Evolutionary conservation across 2,329 filamentous ascomycete genomes (phyloP).

Genomic region (Colletotrichum plurivorum): DNA sequence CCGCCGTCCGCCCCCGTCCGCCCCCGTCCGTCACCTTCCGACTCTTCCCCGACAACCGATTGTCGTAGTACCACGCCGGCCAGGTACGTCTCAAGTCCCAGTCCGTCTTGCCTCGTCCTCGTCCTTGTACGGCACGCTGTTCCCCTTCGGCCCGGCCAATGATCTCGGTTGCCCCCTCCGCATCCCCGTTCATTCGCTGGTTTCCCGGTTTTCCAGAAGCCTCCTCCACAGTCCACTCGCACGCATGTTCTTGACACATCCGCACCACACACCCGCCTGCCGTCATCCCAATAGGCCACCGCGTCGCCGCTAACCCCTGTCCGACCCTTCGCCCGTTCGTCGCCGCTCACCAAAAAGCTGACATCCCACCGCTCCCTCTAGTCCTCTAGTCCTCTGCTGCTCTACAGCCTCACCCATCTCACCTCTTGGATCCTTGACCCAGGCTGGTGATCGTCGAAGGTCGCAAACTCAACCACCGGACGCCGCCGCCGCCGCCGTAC

Average conservation of each 20-base stretch:
- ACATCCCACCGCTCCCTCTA: slow-evolving; percentile 37
- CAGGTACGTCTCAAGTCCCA: slow-evolving; percentile 12
- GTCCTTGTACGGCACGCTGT: slow-evolving; percentile 16
- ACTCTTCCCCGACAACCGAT: not conserved
- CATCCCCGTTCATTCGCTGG: slow-evolving; percentile 33
- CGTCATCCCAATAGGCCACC: slow-evolving; percentile 41
- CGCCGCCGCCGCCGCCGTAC: not conserved
- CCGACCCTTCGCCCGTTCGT: slow-evolving; percentile 17
- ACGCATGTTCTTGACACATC: not conserved
- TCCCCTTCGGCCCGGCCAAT: slow-evolving; percentile 36
- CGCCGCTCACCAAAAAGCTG: slow-evolving; percentile 35
- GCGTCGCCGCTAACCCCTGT: slow-evolving; percentile 29
- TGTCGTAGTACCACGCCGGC: slow-evolving; percentile 4
- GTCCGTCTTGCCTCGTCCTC: slow-evolving; percentile 2
- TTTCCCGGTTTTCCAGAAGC: slow-evolving; percentile 35
- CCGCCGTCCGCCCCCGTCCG: not conserved
- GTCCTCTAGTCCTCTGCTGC: slow-evolving; percentile 32
- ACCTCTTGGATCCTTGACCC: slow-evolving; percentile 36
- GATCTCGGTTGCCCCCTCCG: slow-evolving; percentile 21
- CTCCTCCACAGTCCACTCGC: slow-evolving; percentile 35
- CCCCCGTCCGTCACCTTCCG: not conserved
- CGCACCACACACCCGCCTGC: slow-evolving; percentile 14
- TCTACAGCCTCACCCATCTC: slow-evolving; percentile 39
- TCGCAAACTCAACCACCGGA: slow-evolving; percentile 13
- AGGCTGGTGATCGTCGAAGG: slow-evolving; percentile 34